Evolutionary conservation across 1,284 basidiomycete species (phyloP).

Genomic region (Peniophora sp.): DNA sequence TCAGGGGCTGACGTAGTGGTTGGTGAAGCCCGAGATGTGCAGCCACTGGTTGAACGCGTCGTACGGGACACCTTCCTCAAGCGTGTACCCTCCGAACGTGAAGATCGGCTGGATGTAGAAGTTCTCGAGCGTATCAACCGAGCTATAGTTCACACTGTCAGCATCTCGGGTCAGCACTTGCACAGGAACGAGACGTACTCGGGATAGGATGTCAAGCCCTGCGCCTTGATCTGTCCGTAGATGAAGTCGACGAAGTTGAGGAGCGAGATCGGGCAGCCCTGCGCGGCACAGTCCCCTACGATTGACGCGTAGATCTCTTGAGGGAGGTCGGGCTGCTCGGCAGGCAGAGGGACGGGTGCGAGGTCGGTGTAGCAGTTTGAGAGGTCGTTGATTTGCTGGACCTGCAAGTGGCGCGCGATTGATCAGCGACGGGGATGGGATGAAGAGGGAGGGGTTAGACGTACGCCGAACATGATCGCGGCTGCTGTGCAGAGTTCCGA

Average conservation of each 20-base stretch:
- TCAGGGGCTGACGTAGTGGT: too few species aligned
- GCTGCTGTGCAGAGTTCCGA: background rate
- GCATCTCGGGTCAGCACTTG: background rate
- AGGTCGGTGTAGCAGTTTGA: background rate
- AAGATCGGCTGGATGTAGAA: slow-evolving; percentile 10
- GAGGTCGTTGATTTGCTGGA: background rate
- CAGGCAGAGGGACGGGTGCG: background rate
- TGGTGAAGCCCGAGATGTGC: slow-evolving; percentile 9
- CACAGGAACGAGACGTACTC: background rate
- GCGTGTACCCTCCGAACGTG: slow-evolving; percentile 10
- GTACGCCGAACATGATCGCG: background rate
- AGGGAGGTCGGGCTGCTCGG: background rate
- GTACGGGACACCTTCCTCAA: slow-evolving; percentile 14
- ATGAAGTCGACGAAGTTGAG: too few species aligned
- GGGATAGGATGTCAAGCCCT: slow-evolving; percentile 8
- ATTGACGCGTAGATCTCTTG: slow-evolving; percentile 13
- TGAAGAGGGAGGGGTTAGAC: background rate
- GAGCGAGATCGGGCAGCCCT: too few species aligned
- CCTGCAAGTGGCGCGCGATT: background rate
- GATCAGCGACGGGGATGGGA: background rate
- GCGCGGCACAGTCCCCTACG: slow-evolving; percentile 9
- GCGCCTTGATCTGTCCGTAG: slow-evolving; percentile 7
- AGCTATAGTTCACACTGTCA: background rate
- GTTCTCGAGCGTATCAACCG: slow-evolving; percentile 1
- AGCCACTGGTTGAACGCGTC: slow-evolving; percentile 16